phyloP scores from a whole-genome alignment of 129 eudicot genomes.

The Centrapalus pauciflorus region DNA sequence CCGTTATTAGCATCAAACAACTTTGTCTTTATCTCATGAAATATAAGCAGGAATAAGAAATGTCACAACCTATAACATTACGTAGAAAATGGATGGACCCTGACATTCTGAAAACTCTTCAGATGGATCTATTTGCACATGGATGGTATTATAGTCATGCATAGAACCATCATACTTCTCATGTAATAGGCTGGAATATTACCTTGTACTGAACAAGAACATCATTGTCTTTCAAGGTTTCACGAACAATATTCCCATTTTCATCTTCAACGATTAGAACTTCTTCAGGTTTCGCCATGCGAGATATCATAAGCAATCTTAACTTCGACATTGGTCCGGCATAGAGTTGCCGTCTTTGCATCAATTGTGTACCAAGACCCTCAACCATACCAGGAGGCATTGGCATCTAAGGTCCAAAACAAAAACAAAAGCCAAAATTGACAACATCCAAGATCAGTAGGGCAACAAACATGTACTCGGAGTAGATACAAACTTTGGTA shows the following conservation, averaged over 20 bases:
- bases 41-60: neutral
- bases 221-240: conserved; percentile 96
- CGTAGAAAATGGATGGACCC: neutral
- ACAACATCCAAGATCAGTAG: neutral
- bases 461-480: neutral
- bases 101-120: neutral
- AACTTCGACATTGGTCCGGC: conserved; percentile 82
- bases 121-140: neutral
- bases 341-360: conserved; percentile 84
- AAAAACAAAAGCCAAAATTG: neutral
- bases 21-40: neutral
- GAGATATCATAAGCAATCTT: conserved; percentile 85
- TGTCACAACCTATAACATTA: neutral
- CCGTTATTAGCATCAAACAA: neutral
- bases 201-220: conserved; percentile 99
- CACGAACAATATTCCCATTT: conserved; percentile 99
- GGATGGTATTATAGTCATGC: neutral
- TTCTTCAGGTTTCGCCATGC: conserved; percentile 99
- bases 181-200: conserved; percentile 1
- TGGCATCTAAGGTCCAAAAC: conserved; percentile 38
- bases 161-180: neutral
- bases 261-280: conserved; percentile 97
- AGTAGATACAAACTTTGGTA: neutral
- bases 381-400: conserved; percentile 52
- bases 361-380: conserved; percentile 69